These are phyloP conservation scores for Wickerhamiella slavikovae DNA, from an alignment of 805 yeast genomes.

Conservation along the genomic window DNA sequence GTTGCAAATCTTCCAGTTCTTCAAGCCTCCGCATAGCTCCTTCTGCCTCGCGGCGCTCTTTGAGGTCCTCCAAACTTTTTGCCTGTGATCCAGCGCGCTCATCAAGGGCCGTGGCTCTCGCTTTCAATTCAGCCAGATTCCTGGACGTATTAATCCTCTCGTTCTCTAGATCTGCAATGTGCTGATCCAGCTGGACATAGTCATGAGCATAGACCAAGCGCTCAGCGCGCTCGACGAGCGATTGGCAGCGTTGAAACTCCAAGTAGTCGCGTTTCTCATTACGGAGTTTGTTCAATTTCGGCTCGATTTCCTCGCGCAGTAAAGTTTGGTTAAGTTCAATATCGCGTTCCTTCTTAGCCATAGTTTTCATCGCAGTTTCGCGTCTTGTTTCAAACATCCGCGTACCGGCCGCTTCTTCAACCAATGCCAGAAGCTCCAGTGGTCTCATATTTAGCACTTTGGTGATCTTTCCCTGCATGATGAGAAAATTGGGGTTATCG, in stretches of 20 bases:
- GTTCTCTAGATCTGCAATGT: not conserved
- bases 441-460: slow-evolving; percentile 95
- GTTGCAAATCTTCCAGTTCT: not conserved
- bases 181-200: slow-evolving; percentile 20
- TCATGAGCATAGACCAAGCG: slow-evolving; percentile 64
- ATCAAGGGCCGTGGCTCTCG: slow-evolving; percentile 12
- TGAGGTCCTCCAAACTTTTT: no score
- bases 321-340: slow-evolving; percentile 54
- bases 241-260: slow-evolving; percentile 70
- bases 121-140: not conserved
- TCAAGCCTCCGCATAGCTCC: not conserved
- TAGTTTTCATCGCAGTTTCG: slow-evolving; percentile 77
- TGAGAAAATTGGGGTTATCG: slow-evolving; percentile 89
- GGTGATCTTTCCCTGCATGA: slow-evolving; percentile 98
- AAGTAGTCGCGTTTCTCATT: slow-evolving; percentile 63
- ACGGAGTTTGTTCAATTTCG: slow-evolving; percentile 63
- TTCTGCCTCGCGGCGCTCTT: not conserved
- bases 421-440: slow-evolving; percentile 64
- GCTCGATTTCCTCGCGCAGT: slow-evolving; percentile 75
- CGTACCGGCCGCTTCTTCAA: slow-evolving; percentile 98
- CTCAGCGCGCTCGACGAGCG: slow-evolving; percentile 55
- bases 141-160: no score
- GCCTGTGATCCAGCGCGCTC: slow-evolving; percentile 19
- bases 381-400: slow-evolving; percentile 86
- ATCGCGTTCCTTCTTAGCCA: slow-evolving; percentile 77